Base-by-base conservation (phyloP, 1,284 basidiomycete genomes). In the Irpex rosettiformis region DNA sequence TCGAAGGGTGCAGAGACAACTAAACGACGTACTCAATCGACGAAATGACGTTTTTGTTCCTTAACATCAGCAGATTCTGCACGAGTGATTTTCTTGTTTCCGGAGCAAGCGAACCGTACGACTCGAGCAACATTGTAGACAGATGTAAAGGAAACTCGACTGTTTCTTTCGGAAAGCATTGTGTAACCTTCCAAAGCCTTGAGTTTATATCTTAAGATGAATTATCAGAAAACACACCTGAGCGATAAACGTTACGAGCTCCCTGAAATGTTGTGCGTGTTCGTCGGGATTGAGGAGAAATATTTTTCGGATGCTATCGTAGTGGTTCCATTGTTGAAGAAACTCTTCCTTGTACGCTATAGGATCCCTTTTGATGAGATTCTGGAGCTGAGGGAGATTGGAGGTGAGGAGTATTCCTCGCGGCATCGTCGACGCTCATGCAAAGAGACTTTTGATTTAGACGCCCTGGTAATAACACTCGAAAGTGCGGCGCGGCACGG, bases 291-390 rank as follows among this genome's bases (percentile, higher is more conserved):
- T 86, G 63, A 89, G 78, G 68, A 82, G 80, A 70, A 95, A 93
- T 64, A 98, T 91, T 68, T 93, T 86, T 45, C 93, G 83, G 58
- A 93, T 86, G 59, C 88, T 92, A 66, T 92, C 86, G 75, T 95
- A 98, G 72, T 98, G 95, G 65, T 95, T 94, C 91, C 95, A 98
- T 80, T 99, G 97, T 64, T 96, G 94, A n/a, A 95, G 72, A 69
- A 99, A 99, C 69, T 99, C 97, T 66, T 98, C 96, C 70, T 88
- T 90, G 79, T 99, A 99, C 0, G 86, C 90, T 5, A 80, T 75
- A 1, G 96, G 93, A 70, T 98, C 94, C 58, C 97, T 84, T 75
- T 97, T 99, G 73, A 99, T 95, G 59, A 99, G 81, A 71, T 98
- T 98, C 72, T 99, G 97, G 18, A 99, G 77, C 66, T 91, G 89